Evolutionary conservation across 495 filamentous ascomycete genomes (phyloP), one percentile per base, ranked within the genome.

Genomic region (Podospora appendiculata): DNA sequence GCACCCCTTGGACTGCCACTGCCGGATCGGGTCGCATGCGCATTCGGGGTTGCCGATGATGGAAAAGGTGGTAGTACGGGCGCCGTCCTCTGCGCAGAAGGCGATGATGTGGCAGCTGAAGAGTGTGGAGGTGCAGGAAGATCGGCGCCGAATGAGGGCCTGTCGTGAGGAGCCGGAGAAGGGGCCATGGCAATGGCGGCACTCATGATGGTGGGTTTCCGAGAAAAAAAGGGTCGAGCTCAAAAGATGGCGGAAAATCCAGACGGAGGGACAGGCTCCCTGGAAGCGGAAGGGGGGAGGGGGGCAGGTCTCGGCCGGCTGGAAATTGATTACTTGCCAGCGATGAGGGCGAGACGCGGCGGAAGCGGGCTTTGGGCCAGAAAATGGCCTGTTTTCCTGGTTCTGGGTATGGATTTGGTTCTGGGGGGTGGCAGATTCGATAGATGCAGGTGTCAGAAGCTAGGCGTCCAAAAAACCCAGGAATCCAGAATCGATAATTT

Each of bases 121-220:
- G 70, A 59, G 54, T 63, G 66, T 44, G 69, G 64, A 18, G 70
- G 67, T 50, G 74, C 73, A 47, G 74, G 67, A 53, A 75, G 57
- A 50, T 79, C 76, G 63, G 74, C 66, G 51, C 67, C 66, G 52
- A 64, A 74, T 39, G 71, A 71, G 34, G 76, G 70, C 63, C 76
- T 68, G 55, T 81, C 78, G 67, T 80, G 75, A 53, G 77, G 78
- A 66, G 78, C 78, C 55, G 77, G 78, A 45, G 78, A 80, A 47
- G 76, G 75, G 57, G 76, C 77, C 77, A 81, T 80, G 45, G 78
- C 77, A 66, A 81, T 73, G 54, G 76, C 78, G 63, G 77, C 73
- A 63, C 77, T 80, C 78, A 81, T 81, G 63, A 55, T 78, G 47
- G 48, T 56, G 57, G 41, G 47, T 52, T 43, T 40, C 47, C 36